These are phyloP conservation scores for Monotropa hypopitys DNA, from an alignment of 179 eudicot genomes.

Conservation along the genomic window DNA sequence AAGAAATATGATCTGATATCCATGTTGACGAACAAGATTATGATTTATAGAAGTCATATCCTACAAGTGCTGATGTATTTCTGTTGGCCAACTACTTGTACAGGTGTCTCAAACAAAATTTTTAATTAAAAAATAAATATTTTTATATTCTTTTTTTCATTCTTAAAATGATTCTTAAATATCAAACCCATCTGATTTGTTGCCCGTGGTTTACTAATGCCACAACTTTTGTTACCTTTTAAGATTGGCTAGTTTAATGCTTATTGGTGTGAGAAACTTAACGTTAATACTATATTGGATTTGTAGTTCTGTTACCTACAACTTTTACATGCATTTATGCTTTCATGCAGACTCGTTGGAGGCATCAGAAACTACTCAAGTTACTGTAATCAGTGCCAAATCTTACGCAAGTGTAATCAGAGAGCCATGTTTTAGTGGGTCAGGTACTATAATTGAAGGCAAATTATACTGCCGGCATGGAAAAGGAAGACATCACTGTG, in stretches of 20 bases:
- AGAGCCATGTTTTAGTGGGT: constrained; percentile 3
- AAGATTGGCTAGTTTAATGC: background rate
- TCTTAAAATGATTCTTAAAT: background rate
- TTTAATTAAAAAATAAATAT: background rate
- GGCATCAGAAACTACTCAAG: background rate
- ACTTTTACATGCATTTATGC: background rate
- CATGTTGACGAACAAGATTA: background rate
- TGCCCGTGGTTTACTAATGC: background rate
- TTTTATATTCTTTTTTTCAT: background rate
- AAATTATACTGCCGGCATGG: constrained; percentile 6
- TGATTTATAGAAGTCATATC: background rate
- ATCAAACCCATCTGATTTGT: background rate
- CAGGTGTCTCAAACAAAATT: background rate
- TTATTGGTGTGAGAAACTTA: background rate
- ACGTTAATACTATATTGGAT: background rate
- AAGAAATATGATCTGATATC: background rate
- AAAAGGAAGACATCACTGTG: constrained; percentile 1
- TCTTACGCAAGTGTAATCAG: background rate
- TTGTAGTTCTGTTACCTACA: background rate
- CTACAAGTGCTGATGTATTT: background rate
- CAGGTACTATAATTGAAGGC: background rate
- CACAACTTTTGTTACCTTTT: background rate
- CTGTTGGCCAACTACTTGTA: background rate
- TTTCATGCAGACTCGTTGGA: background rate
- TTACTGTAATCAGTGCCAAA: background rate